A percentile compares a stretch with the other conserved stretches of the same genome.
phyloP scores from a whole-genome alignment of 1,139 yeast genomes.

The Saccharomyces hybrid region DNA sequence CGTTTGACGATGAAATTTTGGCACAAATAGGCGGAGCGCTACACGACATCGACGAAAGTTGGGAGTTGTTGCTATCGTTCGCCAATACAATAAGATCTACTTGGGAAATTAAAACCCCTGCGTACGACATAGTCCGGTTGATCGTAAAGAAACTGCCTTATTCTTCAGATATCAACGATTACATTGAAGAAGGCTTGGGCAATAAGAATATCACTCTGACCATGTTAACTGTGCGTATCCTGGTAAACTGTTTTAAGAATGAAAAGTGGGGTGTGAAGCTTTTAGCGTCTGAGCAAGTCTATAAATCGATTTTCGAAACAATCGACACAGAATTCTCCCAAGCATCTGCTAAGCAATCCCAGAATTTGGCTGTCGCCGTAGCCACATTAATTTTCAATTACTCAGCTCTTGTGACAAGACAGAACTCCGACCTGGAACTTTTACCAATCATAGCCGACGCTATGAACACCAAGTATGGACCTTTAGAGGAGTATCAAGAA shows the following conservation, averaged over 20 bases:
- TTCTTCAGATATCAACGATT: slow-evolving; percentile 34
- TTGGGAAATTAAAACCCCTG: slow-evolving; percentile 49
- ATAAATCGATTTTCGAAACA: slow-evolving; percentile 27
- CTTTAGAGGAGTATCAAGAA: slow-evolving; percentile 25
- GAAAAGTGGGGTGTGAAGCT: slow-evolving; percentile 39
- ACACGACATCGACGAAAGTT: slow-evolving; percentile 29
- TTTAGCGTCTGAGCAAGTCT: slow-evolving; percentile 29
- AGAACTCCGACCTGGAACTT: slow-evolving; percentile 19
- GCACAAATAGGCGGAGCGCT: slow-evolving; percentile 34
- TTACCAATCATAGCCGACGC: slow-evolving; percentile 28
- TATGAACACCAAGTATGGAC: slow-evolving; percentile 24
- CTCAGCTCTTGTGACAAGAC: slow-evolving; percentile 33
- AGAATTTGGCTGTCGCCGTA: slow-evolving; percentile 38
- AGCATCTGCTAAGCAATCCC: slow-evolving; percentile 24
- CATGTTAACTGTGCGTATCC: slow-evolving; percentile 46
- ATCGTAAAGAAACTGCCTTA: slow-evolving; percentile 37
- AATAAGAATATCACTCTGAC: slow-evolving; percentile 37
- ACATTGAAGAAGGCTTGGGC: slow-evolving; percentile 37
- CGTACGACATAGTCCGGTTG: slow-evolving; percentile 49
- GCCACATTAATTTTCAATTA: slow-evolving; percentile 50
- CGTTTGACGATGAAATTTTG: slow-evolving; percentile 32
- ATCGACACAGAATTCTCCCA: slow-evolving; percentile 19
- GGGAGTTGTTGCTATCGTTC: slow-evolving; percentile 33
- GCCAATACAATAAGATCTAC: slow-evolving; percentile 37
- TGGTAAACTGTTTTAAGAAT: slow-evolving; percentile 44